A percentile compares a stretch with the other conserved stretches of the same genome.
Conservation (phyloP, 495 filamentous ascomycete species). For the Lophiostoma macrostomum region DNA sequence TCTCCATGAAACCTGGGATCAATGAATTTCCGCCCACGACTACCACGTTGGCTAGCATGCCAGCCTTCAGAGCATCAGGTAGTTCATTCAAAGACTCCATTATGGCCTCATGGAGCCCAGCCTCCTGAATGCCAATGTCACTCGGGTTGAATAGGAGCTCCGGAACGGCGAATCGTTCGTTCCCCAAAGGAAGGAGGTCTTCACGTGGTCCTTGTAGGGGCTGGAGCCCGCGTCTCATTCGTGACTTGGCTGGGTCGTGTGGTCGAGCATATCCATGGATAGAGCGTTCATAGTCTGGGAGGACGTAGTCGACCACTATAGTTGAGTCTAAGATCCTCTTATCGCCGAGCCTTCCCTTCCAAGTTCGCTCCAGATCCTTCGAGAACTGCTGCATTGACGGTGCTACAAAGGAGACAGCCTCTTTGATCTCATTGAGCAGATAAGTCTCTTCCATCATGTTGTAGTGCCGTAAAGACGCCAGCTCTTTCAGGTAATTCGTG, state of each 20-base stretch:
- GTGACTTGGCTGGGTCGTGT: slow-evolving; percentile 67
- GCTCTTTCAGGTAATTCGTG: slow-evolving; percentile 90
- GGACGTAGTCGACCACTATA: slow-evolving; percentile 87
- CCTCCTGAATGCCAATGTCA: slow-evolving; percentile 84
- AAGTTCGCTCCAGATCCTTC: slow-evolving; percentile 72
- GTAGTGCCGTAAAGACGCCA: slow-evolving; percentile 85
- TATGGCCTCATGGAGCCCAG: slow-evolving; percentile 75
- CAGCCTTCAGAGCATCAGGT: slow-evolving; percentile 72
- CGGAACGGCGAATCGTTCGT: slow-evolving; percentile 87
- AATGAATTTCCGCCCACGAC: slow-evolving; percentile 83
- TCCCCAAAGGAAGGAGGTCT: slow-evolving; percentile 80
- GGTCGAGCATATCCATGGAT: slow-evolving; percentile 71
- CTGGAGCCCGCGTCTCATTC: slow-evolving; percentile 51
- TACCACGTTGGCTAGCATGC: slow-evolving; percentile 80
- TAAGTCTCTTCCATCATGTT: slow-evolving; percentile 92
- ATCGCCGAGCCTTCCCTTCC: slow-evolving; percentile 66
- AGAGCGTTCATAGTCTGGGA: slow-evolving; percentile 81
- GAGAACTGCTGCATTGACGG: slow-evolving; percentile 61
- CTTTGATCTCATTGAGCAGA: slow-evolving; percentile 94
- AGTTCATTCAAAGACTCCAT: slow-evolving; percentile 75
- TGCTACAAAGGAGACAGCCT: slow-evolving; percentile 78
- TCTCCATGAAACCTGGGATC: slow-evolving; percentile 76
- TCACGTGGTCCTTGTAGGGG: slow-evolving; percentile 60
- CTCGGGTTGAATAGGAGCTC: slow-evolving; percentile 84
- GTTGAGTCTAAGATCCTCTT: slow-evolving; percentile 50